A percentile compares a stretch with the other conserved stretches of the same genome.
Conservation (phyloP, 2,329 filamentous ascomycete species). For the Ilyonectria mors-panacis region DNA sequence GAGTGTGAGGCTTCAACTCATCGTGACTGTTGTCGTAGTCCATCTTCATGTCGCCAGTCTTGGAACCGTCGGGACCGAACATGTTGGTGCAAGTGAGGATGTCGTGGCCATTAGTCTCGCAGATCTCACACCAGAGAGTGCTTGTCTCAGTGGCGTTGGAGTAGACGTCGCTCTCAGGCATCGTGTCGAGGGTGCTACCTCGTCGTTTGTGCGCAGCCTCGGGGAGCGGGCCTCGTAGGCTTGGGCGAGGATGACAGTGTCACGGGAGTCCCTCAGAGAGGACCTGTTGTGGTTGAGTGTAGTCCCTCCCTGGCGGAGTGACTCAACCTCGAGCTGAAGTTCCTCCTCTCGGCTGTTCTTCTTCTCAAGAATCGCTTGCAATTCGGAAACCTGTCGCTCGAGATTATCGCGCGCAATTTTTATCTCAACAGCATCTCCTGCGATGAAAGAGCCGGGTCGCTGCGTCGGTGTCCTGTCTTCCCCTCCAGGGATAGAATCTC, state of each 20-base stretch:
- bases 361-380: conserved; percentile 79
- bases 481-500: conserved; percentile 72
- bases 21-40: conserved; percentile 56
- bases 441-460: conserved; percentile 55
- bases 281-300: conserved; percentile 66
- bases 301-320: conserved; percentile 63
- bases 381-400: conserved; percentile 84
- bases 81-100: conserved; percentile 95
- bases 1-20: conserved; percentile 57
- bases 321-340: conserved; percentile 85
- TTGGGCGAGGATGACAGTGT: conserved; percentile 73
- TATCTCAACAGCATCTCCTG: conserved; percentile 49
- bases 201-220: conserved; percentile 59
- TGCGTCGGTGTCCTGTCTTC: conserved; percentile 51
- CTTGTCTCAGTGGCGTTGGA: conserved; percentile 81
- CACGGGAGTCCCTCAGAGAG: conserved; percentile 76
- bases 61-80: conserved; percentile 70
- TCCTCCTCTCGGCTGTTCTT: conserved; percentile 86
- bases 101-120: conserved; percentile 91
- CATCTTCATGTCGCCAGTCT: conserved; percentile 50
- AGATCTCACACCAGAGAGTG: conserved; percentile 93
- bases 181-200: conserved; percentile 73
- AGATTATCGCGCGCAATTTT: conserved; percentile 72
- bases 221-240: conserved; percentile 62
- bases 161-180: conserved; percentile 79